These are phyloP conservation scores for Coemansia sp. DNA, from an alignment of 192 early-diverging fungal genomes.

Conservation along the genomic window DNA sequence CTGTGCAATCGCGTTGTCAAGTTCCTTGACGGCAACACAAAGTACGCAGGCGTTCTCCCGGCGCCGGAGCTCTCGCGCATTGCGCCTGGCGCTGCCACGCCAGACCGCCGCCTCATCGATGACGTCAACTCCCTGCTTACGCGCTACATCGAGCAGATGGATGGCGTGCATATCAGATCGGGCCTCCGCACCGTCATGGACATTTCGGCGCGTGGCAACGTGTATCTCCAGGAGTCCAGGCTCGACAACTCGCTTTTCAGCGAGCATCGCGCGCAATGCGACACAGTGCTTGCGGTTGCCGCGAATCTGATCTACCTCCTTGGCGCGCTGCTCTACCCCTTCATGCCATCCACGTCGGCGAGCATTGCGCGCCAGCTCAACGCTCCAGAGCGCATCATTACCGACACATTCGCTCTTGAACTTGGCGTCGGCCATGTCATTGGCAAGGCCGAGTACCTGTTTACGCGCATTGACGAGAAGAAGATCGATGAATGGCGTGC, in stretches of 20 bases:
- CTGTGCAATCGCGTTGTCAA: conserved; percentile 97
- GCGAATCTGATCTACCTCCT: conserved; percentile 91
- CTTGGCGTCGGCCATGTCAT: conserved; percentile 83
- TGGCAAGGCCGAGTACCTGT: conserved; percentile 88
- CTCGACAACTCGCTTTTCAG: conserved; percentile 88
- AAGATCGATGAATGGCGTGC: conserved; percentile 74
- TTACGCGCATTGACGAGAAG: conserved; percentile 86
- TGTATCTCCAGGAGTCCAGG: conserved; percentile 91
- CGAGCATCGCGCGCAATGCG: conserved; percentile 76
- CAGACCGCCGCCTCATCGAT: conserved; percentile 74
- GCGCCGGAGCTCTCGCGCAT: conserved; percentile 48
- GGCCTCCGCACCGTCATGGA: conserved; percentile 90
- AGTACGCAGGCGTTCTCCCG: conserved; percentile 88
- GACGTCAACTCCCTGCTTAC: conserved; percentile 80
- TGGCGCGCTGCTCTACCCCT: conserved; percentile 84
- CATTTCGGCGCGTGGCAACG: conserved; percentile 92
- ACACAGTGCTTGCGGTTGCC: conserved; percentile 81
- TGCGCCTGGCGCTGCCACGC: conserved; percentile 54
- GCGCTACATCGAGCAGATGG: conserved; percentile 77
- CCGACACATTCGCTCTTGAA: conserved; percentile 76
- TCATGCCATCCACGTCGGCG: conserved; percentile 86
- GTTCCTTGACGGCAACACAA: conserved; percentile 76
- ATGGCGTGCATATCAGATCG: conserved; percentile 80
- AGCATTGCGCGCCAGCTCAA: conserved; percentile 85
- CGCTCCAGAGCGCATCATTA: conserved; percentile 73